These are phyloP conservation scores for Fusarium beomiforme DNA, from an alignment of 2,329 filamentous ascomycete species.

Conservation along the genomic window DNA sequence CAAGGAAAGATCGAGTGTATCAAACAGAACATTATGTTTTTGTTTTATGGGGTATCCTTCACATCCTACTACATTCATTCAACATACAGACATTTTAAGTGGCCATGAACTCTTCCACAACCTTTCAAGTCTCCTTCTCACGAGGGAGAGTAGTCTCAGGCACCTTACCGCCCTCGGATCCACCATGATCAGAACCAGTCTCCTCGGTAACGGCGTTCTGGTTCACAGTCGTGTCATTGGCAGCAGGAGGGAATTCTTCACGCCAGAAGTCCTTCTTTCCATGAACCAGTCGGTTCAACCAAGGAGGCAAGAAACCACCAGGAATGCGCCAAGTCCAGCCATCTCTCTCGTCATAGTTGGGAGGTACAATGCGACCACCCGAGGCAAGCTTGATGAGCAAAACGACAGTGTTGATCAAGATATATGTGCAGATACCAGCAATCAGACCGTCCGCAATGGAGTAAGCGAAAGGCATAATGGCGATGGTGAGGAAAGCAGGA, in stretches of 20 bases:
- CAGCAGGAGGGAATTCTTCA: conserved; percentile 39
- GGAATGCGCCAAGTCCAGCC: conserved; percentile 82
- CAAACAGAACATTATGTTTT: neutral
- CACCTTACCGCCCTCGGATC: conserved; percentile 36
- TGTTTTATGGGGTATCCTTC: conserved; percentile 18
- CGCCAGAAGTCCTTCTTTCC: conserved; percentile 83
- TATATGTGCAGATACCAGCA: conserved; percentile 80
- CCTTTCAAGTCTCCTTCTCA: conserved; percentile 30
- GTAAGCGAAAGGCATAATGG: conserved; percentile 90
- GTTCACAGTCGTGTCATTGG: conserved; percentile 24
- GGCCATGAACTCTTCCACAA: neutral
- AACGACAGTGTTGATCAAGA: conserved; percentile 76
- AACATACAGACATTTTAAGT: conserved; percentile 18
- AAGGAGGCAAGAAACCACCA: conserved; percentile 79
- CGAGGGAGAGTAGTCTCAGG: conserved; percentile 28
- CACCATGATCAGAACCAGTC: conserved; percentile 40
- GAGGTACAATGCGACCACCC: conserved; percentile 76
- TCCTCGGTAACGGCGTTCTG: conserved; percentile 23
- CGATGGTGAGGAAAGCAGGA: conserved; percentile 85
- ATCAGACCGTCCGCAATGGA: conserved; percentile 89
- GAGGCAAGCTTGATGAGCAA: conserved; percentile 74
- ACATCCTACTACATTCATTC: neutral
- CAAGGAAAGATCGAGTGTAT: neutral
- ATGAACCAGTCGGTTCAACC: conserved; percentile 69
- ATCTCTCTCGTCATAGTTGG: conserved; percentile 80